Evolutionary conservation across 192 early-diverging fungal species (phyloP), one percentile per base, ranked within the genome.

Genomic region (Linnemannia schmuckeri): DNA sequence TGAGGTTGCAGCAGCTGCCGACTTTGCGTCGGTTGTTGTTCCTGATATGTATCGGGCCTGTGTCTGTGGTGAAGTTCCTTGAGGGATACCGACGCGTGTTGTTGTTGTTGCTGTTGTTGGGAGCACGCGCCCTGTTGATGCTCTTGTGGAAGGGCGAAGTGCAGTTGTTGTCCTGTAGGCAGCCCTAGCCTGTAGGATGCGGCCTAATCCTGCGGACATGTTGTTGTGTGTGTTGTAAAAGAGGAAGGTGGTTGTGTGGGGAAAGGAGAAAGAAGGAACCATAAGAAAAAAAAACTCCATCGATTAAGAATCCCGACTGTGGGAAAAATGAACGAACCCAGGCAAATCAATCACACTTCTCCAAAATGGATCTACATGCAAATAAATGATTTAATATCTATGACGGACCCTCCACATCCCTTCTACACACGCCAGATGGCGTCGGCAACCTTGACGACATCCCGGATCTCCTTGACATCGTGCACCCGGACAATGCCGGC

Each of bases 391-490:
- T 66, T 66, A 33, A 63, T 63, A 57, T 20, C 20, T 18, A 10
- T 66, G 13, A 30, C 57, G n/a, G 27, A 66, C 13, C 33, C 27
- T 27, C 30, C 13, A 52, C 49, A 52, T 66, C 30, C n/a, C 61
- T 33, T 66, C 61, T 66, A 66, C 33, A 74, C 76, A 12, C 79
- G 75, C 85, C 86, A 89, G 42, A 89, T 89, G 4, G 78, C 83
- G 89, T 99, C 98, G 15, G 96, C 92, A 3, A 99, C 95, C 74
- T 93, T 91, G 61, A 94, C 92, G 1, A 99, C 97, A 79, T 99
- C 97, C 41, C 90, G 81, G 95, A 98, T 99, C 79, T 99, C 98
- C 38, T 93, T 91, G 15, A 99, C 96, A 89, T 99, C 98, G 90
- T 99, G 99, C 1, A 99, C 97, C 44, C 99, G 90, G 22, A 99